Base-by-base conservation (phyloP, 768 basidiomycete genomes). In the Termitomyces sp. region DNA sequence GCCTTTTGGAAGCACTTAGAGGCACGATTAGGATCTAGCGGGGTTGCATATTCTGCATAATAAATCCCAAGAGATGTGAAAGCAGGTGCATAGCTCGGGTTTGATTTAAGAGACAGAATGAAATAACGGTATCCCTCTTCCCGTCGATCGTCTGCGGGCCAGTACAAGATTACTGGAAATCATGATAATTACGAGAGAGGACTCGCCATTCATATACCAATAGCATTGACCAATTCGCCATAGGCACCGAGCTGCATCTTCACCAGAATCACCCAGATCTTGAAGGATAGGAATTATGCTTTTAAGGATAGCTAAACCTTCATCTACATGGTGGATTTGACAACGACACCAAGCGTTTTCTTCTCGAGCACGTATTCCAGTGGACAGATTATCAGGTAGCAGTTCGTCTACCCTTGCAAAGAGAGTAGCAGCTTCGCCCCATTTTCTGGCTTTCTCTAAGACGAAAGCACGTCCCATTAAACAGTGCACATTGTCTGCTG, bases 1-100 rank as follows among this genome's bases (percentile, higher is more conserved):
- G 96, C 97, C 66, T 96, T 98, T 65, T 98, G 95, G 71, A 96
- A 98, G 68, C 96, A 98, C 68, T 95, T 95, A 3, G 91, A 89
- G 0, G 96, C 90, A 37, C 95, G 85, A 6, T 83, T 82, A 23
- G 84, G 86, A 70, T 98, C 95, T 0, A 87, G 83, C 0, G 93
- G 92, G 11, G 76, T 72, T 4, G 81, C 74, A 56, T 75, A 77
- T 41, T 94, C 88, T 19, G 81, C 72, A 70, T 98, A 98, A 72
- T 95, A 95, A 46, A 92, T 75, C 7, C 97, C 97, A 2, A 99
- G 82, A 1, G 93, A 93, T 3, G 96, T 96, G 69, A 93, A 98
- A 0, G 97, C 87, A 1, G 97, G 89, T 0, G 96, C 94, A 68
- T 87, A 97, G 9, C 82, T 76, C 0, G 90, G 70, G 50, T 82